Base-by-base conservation (phyloP, 371 early-diverging fungal genomes). In the Mortierella sp. region DNA sequence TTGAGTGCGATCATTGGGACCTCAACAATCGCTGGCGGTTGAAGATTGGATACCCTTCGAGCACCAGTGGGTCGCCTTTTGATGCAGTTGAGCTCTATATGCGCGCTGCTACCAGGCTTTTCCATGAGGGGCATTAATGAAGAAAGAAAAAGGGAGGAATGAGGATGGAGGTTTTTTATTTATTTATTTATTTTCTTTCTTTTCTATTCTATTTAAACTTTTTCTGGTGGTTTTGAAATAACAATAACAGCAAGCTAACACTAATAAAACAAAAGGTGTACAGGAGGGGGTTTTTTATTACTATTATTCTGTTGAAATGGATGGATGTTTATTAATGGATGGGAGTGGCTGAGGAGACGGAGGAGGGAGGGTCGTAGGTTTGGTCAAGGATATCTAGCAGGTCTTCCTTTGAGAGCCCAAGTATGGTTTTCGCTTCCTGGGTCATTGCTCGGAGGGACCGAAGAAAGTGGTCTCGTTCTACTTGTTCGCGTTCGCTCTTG, bases 1-100 rank as follows among this genome's bases (percentile, higher is more conserved):
- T 97, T 31, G 89, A 94, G 54, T 94, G 95, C 31, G 95, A 96
- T 79, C 97, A 98, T 84, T 98, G 95, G 94, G 96, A 95, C 83
- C 90, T 98, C 63, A 95, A 92, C 79, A 91, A 91, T 78, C 80
- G 90, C 65, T 90, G 89, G 91, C 83, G 90, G 54, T 81, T 79
- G 63, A 88, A 87, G 76, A 79, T 86, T 28, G 80, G 83, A 2
- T 57, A 81, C 71, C 79, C 76, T 75, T 80, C 83, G 55, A 82
- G 86, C 68, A 68, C 21, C 10, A 68, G 21, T 42, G 68, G 68
- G 42, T 68, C 68, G 48, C 70, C 88, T 10, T 96, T 96, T 89
- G 94, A 96, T 78, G 91, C 94, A 0, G 88, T 94, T 26, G 95
- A 95, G 42, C 94, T 97, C 80, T 97, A 97, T 79, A 84, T 95